Evolutionary conservation across 306 rosid genomes (phyloP).

Genomic region (Calophaca sinica): DNA sequence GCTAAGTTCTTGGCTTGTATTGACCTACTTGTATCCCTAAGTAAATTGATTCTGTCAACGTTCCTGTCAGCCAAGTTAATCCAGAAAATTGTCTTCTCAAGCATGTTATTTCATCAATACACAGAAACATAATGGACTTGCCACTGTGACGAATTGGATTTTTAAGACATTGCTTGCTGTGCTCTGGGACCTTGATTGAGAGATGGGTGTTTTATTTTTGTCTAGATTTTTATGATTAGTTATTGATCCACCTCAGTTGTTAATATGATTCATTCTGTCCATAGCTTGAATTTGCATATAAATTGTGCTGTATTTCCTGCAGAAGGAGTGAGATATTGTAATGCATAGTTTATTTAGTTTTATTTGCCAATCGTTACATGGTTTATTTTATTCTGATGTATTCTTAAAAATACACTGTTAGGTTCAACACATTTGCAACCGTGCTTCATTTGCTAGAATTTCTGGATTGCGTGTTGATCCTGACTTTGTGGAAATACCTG

Average conservation of each 20-base stretch:
- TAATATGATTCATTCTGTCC: constrained; percentile 19
- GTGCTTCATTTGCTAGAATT: constrained; percentile 81
- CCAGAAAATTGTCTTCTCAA: not conserved
- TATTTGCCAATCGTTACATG: constrained; percentile 12
- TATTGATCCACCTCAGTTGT: constrained; percentile 11
- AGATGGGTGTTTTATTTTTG: constrained; percentile 10
- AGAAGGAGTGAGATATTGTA: not conserved
- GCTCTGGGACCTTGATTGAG: not conserved
- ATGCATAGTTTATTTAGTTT: constrained; percentile 29
- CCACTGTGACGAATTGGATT: not conserved
- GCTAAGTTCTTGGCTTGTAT: not conserved
- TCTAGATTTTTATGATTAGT: constrained; percentile 27
- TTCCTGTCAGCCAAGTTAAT: not conserved
- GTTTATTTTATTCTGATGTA: constrained; percentile 35
- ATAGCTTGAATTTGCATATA: constrained; percentile 25
- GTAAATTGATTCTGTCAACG: not conserved
- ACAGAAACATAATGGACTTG: not conserved
- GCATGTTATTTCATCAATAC: too few species aligned
- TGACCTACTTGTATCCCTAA: not conserved
- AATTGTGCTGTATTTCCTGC: constrained; percentile 23
- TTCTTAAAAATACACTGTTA: constrained; percentile 42
- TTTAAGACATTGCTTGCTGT: not conserved
- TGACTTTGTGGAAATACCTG: constrained; percentile 93
- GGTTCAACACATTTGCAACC: constrained; percentile 97
- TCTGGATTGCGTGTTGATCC: constrained; percentile 95